phyloP scores from a whole-genome alignment of 345 rosid species.

The Nephelium lappaceum region DNA sequence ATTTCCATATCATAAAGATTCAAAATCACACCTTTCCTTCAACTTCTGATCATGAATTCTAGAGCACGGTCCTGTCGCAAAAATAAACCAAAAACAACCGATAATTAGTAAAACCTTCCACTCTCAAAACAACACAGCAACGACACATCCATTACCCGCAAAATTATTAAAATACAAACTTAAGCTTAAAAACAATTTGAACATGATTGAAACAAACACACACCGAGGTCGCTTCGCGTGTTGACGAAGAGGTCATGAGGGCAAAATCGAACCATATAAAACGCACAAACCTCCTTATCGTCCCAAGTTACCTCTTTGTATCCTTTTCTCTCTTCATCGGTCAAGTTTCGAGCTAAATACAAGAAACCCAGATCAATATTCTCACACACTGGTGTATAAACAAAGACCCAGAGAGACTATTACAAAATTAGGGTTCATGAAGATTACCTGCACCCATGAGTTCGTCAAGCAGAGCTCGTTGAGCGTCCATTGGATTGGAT shows the following conservation, averaged over 20 bases:
- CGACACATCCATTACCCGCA: neutral
- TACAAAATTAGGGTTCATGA: neutral
- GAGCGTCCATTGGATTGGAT: conserved; percentile 76
- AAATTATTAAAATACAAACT: neutral
- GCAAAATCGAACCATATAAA: conserved; percentile 95
- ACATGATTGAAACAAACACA: conserved; percentile 18
- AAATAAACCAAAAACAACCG: conserved; percentile 1
- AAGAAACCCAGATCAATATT: neutral
- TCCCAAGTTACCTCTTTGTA: conserved; percentile 88
- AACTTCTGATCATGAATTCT: conserved; percentile 91
- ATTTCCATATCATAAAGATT: neutral
- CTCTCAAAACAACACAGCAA: neutral
- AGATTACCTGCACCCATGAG: conserved; percentile 93
- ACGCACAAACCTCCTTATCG: conserved; percentile 90
- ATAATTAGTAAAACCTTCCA: neutral
- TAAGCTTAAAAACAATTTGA: neutral
- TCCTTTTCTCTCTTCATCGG: conserved; percentile 85
- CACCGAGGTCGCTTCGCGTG: conserved; percentile 96
- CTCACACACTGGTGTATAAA: neutral
- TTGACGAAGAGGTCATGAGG: conserved; percentile 99
- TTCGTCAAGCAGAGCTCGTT: conserved; percentile 93
- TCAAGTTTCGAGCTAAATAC: conserved; percentile 76
- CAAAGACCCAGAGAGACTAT: neutral
- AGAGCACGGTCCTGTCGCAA: conserved; percentile 74
- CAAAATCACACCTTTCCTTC: conserved; percentile 82